These are phyloP conservation scores for Carex arenaria DNA, from an alignment of 202 grass and related monocot genomes.

Conservation along the genomic window DNA sequence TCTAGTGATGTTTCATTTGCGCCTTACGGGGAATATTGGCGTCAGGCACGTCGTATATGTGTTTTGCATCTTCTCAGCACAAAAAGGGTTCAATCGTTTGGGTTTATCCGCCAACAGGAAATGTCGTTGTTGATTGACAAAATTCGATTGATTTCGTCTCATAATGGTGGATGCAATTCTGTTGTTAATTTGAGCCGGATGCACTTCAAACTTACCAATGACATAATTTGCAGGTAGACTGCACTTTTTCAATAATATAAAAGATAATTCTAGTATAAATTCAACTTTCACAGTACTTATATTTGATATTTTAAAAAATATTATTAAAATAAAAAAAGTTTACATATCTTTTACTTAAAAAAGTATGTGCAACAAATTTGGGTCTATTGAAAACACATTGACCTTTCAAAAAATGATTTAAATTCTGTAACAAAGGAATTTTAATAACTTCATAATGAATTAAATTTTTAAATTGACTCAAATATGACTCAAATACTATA, in stretches of 20 bases:
- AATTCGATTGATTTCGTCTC: neutral
- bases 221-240: conserved; percentile 16
- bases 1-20: conserved; percentile 45
- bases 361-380: too few species aligned
- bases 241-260: neutral
- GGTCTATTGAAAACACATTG: too few species aligned
- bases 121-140: neutral
- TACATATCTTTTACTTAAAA: too few species aligned
- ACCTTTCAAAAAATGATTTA: too few species aligned
- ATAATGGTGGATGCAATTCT: too few species aligned
- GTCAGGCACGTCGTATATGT: conserved; percentile 35
- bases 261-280: too few species aligned
- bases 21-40: conserved; percentile 55
- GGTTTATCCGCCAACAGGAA: conserved; percentile 38
- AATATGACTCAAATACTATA: neutral
- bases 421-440: neutral
- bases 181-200: conserved; percentile 13
- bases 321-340: too few species aligned
- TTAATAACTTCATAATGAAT: neutral
- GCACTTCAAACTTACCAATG: conserved; percentile 29
- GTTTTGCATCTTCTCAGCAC: conserved; percentile 42
- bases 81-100: conserved; percentile 20
- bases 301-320: too few species aligned
- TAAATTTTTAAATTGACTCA: neutral
- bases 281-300: too few species aligned